These are phyloP conservation scores for Sequoiadendron giganteum DNA, from an alignment of 75 land plant species.

Conservation along the genomic window DNA sequence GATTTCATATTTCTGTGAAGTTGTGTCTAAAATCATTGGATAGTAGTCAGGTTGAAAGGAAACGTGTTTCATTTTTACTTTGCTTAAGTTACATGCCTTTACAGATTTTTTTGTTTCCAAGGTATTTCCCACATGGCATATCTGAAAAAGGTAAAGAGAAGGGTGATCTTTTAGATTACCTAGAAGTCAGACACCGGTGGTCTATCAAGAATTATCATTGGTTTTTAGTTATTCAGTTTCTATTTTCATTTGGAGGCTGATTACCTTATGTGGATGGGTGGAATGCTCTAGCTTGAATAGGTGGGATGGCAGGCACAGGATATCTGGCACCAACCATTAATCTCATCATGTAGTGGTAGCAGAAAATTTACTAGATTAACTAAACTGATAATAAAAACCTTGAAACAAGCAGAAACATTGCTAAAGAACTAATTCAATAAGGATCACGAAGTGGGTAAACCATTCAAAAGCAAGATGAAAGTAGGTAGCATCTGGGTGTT, in stretches of 20 bases:
- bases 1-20: neutral
- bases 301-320: neutral
- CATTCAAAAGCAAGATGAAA: neutral
- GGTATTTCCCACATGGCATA: neutral
- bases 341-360: neutral
- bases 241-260: neutral
- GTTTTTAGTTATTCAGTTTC: neutral
- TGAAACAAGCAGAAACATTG: neutral
- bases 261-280: neutral
- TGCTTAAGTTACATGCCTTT: neutral
- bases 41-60: too few species aligned
- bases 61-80: neutral
- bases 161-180: too few species aligned
- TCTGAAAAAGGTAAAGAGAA: neutral
- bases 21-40: neutral
- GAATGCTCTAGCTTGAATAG: neutral
- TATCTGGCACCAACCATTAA: neutral
- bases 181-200: too few species aligned
- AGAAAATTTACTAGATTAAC: neutral
- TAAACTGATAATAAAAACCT: neutral
- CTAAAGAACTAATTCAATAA: too few species aligned
- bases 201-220: neutral
- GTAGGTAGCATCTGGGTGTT: neutral
- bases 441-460: neutral
- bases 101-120: too few species aligned